A percentile compares a stretch with the other conserved stretches of the same genome.
Conservation (phyloP, 2,329 filamentous ascomycete genomes). For the Mycosphaerella arachidis region DNA sequence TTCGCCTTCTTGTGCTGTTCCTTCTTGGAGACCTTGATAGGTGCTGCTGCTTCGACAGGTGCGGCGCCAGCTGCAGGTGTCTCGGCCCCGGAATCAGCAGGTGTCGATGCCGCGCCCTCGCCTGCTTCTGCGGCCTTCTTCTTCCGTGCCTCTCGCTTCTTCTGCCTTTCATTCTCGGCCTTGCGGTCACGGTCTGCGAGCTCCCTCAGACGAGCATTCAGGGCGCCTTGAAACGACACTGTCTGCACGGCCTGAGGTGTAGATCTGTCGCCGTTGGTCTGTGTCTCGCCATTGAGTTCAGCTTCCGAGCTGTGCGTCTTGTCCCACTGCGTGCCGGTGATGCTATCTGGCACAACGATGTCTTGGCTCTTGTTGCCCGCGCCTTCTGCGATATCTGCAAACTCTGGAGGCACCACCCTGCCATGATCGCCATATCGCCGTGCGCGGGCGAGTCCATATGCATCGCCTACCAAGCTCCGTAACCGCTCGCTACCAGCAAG, state of each 20-base stretch:
- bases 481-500: conserved; percentile 77
- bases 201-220: conserved; percentile 54
- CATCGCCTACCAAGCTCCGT: conserved; percentile 71
- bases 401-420: conserved; percentile 69
- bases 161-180: conserved; percentile 61
- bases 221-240: conserved; percentile 39
- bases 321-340: conserved; percentile 33
- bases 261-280: conserved; percentile 16
- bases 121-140: conserved; percentile 24
- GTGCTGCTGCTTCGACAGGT: conserved; percentile 31
- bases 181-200: conserved; percentile 63
- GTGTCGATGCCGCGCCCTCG: conserved; percentile 12
- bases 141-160: conserved; percentile 42
- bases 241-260: conserved; percentile 41
- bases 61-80: conserved; percentile 35
- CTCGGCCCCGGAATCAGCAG: conserved; percentile 20
- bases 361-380: conserved; percentile 36
- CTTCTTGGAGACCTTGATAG: conserved; percentile 75
- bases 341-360: conserved; percentile 36
- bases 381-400: conserved; percentile 64
- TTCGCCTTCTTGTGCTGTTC: conserved; percentile 75
- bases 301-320: conserved; percentile 12
- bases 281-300: conserved; percentile 21
- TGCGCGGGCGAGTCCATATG: conserved; percentile 63
- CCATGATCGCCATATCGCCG: conserved; percentile 78